Evolutionary conservation across 1,139 yeast species (phyloP).

Genomic region (Sugiyamaella paludigena): DNA sequence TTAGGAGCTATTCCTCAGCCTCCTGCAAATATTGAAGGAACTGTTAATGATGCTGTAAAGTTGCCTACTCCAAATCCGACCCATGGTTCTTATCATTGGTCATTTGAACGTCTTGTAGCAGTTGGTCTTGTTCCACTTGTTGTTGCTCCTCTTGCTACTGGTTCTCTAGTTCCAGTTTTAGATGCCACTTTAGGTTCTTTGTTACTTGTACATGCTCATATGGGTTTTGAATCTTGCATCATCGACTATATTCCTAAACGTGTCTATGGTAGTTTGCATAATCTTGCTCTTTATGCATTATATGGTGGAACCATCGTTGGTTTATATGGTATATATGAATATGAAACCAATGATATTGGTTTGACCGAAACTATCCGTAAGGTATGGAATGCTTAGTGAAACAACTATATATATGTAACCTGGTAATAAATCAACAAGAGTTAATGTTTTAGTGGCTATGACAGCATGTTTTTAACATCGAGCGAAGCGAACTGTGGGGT

Average conservation of each 20-base stretch:
- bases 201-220: slow-evolving; percentile 69
- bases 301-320: slow-evolving; percentile 69
- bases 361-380: slow-evolving; percentile 41
- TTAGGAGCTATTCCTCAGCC: slow-evolving; percentile 44
- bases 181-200: slow-evolving; percentile 68
- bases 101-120: slow-evolving; percentile 69
- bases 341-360: slow-evolving; percentile 78
- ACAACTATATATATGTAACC: not conserved
- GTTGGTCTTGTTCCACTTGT: slow-evolving; percentile 72
- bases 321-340: slow-evolving; percentile 75
- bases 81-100: slow-evolving; percentile 90
- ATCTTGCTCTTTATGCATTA: slow-evolving; percentile 59
- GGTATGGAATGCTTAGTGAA: slow-evolving; percentile 44
- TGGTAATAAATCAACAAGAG: no score
- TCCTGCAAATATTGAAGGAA: slow-evolving; percentile 50
- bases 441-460: no score
- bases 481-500: no score
- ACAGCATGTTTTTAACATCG: no score
- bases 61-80: slow-evolving; percentile 57
- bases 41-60: slow-evolving; percentile 76
- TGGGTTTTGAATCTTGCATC: slow-evolving; percentile 83
- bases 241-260: slow-evolving; percentile 85
- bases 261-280: slow-evolving; percentile 72
- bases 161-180: slow-evolving; percentile 58
- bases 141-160: slow-evolving; percentile 66